phyloP scores from a whole-genome alignment of 169 alveolate species.

The Babesia bovis region DNA sequence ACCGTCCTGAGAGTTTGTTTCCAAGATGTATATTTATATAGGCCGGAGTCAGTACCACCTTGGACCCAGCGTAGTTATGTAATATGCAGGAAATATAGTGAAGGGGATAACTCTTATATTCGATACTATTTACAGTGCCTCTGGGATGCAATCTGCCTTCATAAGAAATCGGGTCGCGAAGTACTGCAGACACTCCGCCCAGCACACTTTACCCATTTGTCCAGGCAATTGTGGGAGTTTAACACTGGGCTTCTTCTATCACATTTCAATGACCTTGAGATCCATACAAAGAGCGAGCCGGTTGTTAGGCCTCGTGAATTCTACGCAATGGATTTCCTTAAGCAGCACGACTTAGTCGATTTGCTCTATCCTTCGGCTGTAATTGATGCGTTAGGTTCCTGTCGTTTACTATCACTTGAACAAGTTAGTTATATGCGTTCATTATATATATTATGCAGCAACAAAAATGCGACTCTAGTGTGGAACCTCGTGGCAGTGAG shows the following conservation, averaged over 20 bases:
- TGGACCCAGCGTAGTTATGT: conserved; percentile 65
- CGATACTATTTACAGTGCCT: conserved; percentile 74
- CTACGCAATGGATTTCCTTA: conserved; percentile 1
- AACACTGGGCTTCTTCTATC: conserved; percentile 42
- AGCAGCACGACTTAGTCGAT: not conserved
- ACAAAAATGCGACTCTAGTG: too few species aligned
- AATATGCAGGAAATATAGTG: conserved; percentile 69
- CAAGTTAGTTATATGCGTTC: not conserved
- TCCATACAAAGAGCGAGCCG: not conserved
- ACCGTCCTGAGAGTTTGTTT: conserved; percentile 66
- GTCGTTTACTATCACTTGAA: conserved; percentile 1
- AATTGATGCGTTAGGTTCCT: conserved; percentile 6
- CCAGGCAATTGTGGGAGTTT: conserved; percentile 50
- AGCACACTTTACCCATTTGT: conserved; percentile 44
- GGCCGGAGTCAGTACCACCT: conserved; percentile 71
- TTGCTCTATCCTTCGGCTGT: not conserved
- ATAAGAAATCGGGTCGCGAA: conserved; percentile 47
- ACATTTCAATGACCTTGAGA: conserved; percentile 36
- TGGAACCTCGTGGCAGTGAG: too few species aligned
- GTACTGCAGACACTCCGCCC: conserved; percentile 64
- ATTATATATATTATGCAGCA: too few species aligned
- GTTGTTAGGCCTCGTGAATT: not conserved
- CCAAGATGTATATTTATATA: conserved; percentile 60
- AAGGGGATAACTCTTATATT: conserved; percentile 59
- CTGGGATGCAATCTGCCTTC: conserved; percentile 74